Evolutionary conservation across 345 rosid species (phyloP).

Genomic region (Eucalyptus pumila): DNA sequence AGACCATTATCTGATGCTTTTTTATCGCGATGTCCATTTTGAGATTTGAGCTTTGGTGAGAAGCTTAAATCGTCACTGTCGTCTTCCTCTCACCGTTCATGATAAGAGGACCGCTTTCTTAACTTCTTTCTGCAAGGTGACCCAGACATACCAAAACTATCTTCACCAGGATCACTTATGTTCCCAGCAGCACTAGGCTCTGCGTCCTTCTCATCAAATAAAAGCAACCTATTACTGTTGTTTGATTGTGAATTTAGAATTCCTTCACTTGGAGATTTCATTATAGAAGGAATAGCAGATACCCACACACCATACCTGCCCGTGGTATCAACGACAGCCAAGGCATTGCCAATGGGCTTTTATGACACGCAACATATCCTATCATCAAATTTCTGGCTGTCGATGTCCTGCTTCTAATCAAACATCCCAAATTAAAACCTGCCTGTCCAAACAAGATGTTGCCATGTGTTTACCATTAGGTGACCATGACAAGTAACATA

Average conservation of each 20-base stretch:
- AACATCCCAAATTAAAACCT: constrained; percentile 84
- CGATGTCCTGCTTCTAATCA: constrained; percentile 66
- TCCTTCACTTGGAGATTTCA: constrained; percentile 74
- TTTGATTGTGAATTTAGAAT: constrained; percentile 39
- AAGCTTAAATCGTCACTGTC: constrained; percentile 20
- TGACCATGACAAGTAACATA: constrained; percentile 74
- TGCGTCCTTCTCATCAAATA: constrained; percentile 43
- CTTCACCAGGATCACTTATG: constrained; percentile 48
- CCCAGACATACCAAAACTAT: constrained; percentile 42
- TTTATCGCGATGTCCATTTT: constrained; percentile 9
- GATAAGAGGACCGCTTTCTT: constrained; percentile 28
- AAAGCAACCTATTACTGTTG: constrained; percentile 55
- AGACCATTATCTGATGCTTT: constrained; percentile 20
- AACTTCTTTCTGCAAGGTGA: constrained; percentile 49
- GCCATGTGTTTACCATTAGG: constrained; percentile 87
- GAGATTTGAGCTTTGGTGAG: constrained; percentile 17
- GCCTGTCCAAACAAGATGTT: constrained; percentile 74
- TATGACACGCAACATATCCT: constrained; percentile 72
- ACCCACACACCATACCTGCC: constrained; percentile 85
- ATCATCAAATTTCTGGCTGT: constrained; percentile 66
- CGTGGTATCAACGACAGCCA: constrained; percentile 70
- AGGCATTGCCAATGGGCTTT: constrained; percentile 77
- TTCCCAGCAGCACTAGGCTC: constrained; percentile 43
- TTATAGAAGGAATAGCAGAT: constrained; percentile 72
- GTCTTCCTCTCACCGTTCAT: constrained; percentile 37